These are phyloP conservation scores for Phytomonas sp. DNA, from an alignment of 208 protist genomes.

Conservation along the genomic window DNA sequence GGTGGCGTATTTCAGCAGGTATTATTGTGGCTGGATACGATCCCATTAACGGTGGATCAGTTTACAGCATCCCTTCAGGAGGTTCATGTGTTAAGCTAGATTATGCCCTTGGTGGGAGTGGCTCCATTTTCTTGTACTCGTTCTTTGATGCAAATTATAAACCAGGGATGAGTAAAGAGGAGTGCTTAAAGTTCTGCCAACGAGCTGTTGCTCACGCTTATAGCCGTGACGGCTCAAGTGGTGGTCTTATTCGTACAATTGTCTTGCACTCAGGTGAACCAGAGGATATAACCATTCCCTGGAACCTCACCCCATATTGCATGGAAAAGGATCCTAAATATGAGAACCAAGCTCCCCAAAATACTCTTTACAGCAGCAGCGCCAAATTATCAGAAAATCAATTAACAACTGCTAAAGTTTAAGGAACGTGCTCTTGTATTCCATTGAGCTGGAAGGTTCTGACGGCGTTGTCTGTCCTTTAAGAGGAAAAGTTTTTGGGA, in stretches of 20 bases:
- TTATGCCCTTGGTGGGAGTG: conserved; percentile 94
- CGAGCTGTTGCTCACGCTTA: conserved; percentile 96
- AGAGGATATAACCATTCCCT: conserved; percentile 79
- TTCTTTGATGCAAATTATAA: conserved; percentile 97
- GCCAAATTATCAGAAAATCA: conserved; percentile 58
- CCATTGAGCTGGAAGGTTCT: not conserved
- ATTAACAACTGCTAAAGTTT: not conserved
- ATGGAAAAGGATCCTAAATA: conserved; percentile 89
- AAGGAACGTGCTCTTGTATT: not conserved
- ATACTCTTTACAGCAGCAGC: conserved; percentile 70
- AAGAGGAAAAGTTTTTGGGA: not conserved
- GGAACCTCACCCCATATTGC: conserved; percentile 81
- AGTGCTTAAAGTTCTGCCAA: conserved; percentile 93
- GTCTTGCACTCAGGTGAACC: conserved; percentile 73
- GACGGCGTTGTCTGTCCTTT: not conserved
- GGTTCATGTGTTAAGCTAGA: conserved; percentile 91
- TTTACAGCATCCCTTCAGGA: conserved; percentile 96
- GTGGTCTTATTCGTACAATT: conserved; percentile 95
- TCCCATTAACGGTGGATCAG: conserved; percentile 91
- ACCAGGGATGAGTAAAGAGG: conserved; percentile 94
- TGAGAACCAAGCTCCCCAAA: conserved; percentile 44
- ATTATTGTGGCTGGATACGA: conserved; percentile 98
- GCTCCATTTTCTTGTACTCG: conserved; percentile 98
- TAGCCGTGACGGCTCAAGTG: conserved; percentile 97
- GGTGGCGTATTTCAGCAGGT: conserved; percentile 92